Conservation (phyloP, 2,329 filamentous ascomycete species). For the Colletotrichum lentis region DNA sequence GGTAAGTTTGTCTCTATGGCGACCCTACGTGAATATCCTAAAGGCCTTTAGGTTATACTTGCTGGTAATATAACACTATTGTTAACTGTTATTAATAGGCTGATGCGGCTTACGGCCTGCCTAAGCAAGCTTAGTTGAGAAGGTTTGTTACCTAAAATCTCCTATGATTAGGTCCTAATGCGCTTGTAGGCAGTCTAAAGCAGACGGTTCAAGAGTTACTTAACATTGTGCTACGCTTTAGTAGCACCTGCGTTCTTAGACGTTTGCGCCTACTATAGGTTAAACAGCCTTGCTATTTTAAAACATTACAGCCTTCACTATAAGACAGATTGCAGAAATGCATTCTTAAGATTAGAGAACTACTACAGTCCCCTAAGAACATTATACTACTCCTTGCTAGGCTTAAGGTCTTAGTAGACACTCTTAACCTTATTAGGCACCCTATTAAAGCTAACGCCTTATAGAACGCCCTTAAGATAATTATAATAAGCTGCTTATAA, state of each 20-base stretch:
- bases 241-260: constrained; percentile 2
- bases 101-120: background rate
- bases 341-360: background rate
- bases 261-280: background rate
- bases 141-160: background rate
- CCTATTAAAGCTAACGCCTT: background rate
- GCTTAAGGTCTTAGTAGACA: background rate
- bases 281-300: background rate
- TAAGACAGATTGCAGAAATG: background rate
- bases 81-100: background rate
- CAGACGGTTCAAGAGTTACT: constrained; percentile 3
- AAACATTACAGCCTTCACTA: background rate
- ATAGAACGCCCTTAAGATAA: constrained; percentile 1
- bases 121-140: constrained; percentile 1
- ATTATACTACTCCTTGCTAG: background rate
- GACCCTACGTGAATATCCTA: background rate
- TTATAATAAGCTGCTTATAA: constrained; percentile 6
- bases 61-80: constrained; percentile 1
- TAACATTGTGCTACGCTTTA: constrained; percentile 6
- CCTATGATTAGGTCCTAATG: background rate
- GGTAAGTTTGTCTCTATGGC: constrained; percentile 2
- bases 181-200: background rate
- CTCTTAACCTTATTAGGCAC: background rate
- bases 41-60: background rate
- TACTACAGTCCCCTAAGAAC: background rate